Evolutionary conservation across 768 basidiomycete species (phyloP), one percentile per base, ranked within the genome.

Genomic region (Tephrocybe rancida): DNA sequence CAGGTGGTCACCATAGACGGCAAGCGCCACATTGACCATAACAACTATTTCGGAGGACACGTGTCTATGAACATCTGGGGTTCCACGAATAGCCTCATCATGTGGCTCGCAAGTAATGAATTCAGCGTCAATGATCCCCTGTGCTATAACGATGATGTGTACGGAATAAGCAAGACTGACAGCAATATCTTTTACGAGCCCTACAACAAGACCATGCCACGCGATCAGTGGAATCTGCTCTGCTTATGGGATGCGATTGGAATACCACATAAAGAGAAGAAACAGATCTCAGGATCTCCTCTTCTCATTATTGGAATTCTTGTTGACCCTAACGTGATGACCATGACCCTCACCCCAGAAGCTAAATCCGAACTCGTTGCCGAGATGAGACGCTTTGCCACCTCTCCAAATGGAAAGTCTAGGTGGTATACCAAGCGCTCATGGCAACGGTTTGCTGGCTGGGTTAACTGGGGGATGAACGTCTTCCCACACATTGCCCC

Each of bases 381-480:
- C 5, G 44, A 45, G 24, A 45, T 45, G 16, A 13, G n/a, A 7
- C 14, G 13, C 4, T 45, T 45, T 18, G 44, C 27, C 5, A 13
- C 26, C 5, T 29, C 25, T 29, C 18, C 13, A 41, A 26, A 10
- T 29, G 6, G 24, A 11, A 48, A 44, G 7, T 34, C 25, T 8
- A 25, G n/a, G 2, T 37, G 25, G 3, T 54, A 25, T 13, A 27
- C 53, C 11, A 34, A 39, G 3, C 0, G 25, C 2, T 24, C 10
- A 6, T 75, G 60, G 52, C 63, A 70, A 48, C 43, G 48, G 0
- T 48, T 78, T 1, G 66, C 65, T 0, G 76, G 73, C 0, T 76
- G 69, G 70, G 24, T 67, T 14, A 78, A 77, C 44, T 78, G 75
- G 76, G 53, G 61, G 0, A 60, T 79, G 14, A 78, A 78, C 18